Evolutionary conservation across 257 asterid genomes (phyloP), one percentile per base, ranked within the genome.

Genomic region (Solanum dulcamara): DNA sequence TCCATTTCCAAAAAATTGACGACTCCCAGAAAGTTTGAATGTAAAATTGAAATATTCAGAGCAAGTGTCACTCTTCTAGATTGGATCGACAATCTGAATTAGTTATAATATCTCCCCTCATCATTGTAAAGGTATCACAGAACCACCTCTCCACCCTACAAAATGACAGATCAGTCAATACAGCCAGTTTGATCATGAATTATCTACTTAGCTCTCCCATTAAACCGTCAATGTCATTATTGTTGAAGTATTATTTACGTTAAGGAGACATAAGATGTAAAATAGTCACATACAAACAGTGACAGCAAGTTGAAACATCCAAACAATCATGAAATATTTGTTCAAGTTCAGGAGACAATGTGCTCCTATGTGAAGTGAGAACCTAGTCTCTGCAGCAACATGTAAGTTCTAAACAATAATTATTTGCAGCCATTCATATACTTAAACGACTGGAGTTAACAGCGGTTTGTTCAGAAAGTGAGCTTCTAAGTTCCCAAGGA

Each of bases 401-500:
- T 28, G 28, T 46, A 77, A 46, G 66, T 71, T 79, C 84, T 67
- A 67, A 33, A 55, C n/a, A 50, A 82, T 12, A 74, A 70, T 37
- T 44, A 79, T 26, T 79, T 2, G 44, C 83, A 79, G 66, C 83
- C 15, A 32, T 48, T 8, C 7, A 28, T 24, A 46, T 50, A 84
- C 32, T 90, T 90, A 94, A 81, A 93, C 89, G 70, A 93, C 94
- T 2, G 97, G 97, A 38, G 93, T 94, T 35, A 94, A 66, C 46
- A 94, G 87, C 1, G 96, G 95, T 84, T 93, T 91, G 80, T 88
- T 88, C 44, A 88, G 80, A 80, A 95, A 95, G 81, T 92, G 96
- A 86, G 95, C 95, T 77, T 94, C 97, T 87, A 95, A 89, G 86
- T 94, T 95, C 82, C 90, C 92, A 71, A 94, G 38, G 66, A 95